Percentiles rank a stretch among this genome's conserved stretches.
Conservation (phyloP, 2,329 filamentous ascomycete genomes). For the Endoconidiophora polonica region DNA sequence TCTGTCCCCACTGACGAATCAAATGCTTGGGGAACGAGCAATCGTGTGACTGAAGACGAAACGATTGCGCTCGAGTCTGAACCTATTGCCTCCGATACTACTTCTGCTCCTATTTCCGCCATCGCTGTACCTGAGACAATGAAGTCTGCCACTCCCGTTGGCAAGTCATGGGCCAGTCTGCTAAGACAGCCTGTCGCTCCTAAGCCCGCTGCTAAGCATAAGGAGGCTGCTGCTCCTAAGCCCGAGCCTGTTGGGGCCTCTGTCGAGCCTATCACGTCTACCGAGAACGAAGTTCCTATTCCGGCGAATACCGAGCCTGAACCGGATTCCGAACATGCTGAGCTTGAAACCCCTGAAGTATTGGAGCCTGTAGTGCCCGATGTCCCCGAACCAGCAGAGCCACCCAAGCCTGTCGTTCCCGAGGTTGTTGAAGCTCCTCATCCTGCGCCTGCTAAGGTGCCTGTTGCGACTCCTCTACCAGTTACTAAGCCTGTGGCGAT, state of each 20-base stretch:
- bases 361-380: constrained; percentile 21
- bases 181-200: constrained; percentile 42
- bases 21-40: constrained; percentile 28
- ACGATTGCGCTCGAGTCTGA: background rate
- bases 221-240: constrained; percentile 29
- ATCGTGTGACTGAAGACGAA: constrained; percentile 19
- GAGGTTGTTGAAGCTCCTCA: constrained; percentile 28
- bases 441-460: constrained; percentile 39
- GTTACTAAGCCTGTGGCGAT: constrained; percentile 60
- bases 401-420: constrained; percentile 21
- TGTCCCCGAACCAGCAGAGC: constrained; percentile 20
- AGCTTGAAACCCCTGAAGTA: background rate
- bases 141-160: constrained; percentile 24
- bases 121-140: constrained; percentile 23
- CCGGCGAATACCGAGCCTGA: constrained; percentile 1
- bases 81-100: constrained; percentile 5
- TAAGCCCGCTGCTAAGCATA: constrained; percentile 34
- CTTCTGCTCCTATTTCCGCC: constrained; percentile 15
- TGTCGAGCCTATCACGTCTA: constrained; percentile 11
- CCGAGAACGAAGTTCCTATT: constrained; percentile 10
- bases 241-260: constrained; percentile 20
- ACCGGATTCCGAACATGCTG: background rate
- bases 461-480: constrained; percentile 50
- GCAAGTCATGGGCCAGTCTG: constrained; percentile 62
- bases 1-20: constrained; percentile 59